Base-by-base conservation (phyloP, 208 protist genomes). In the Crithidia bombi region DNA sequence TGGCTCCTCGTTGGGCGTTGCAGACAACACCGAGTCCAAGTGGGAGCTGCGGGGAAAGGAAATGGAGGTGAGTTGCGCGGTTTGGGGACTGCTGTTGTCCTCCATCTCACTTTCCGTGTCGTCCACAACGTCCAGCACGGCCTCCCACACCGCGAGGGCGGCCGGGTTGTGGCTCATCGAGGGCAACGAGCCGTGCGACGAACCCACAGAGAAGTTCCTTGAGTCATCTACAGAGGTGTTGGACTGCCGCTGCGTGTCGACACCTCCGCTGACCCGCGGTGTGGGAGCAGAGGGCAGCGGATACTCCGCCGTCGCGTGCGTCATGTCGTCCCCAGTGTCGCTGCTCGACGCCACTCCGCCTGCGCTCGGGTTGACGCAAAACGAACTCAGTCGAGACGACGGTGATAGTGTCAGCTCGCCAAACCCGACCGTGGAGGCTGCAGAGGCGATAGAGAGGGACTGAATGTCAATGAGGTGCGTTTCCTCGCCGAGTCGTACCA, bases 11-110 rank as follows among this genome's bases (percentile, higher is more conserved):
- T 39, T 65, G 32, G 38, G 44, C 30, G 41, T 41, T 25, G 32
- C 32, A 9, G 59, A 65, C 17, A 44, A 65, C n/a, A n/a, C 41
- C 4, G 59, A 65, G 30, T 54, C 44, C 5, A 44, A 47, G 30
- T 54, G 32, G 59, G 54, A 65, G 59, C 59, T 65, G 59, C 44
- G 59, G 30, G 41, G 59, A 5, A 32, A 21, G 6, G 44, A 35
- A 3, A 30, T 2, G 5, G 19, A 23, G 5, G 39, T 32, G 6
- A 28, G 33, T n/a, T 26, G 55, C 25, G 38, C n/a, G 5, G 55
- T 19, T 12, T 6, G n/a, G 23, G 14, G 36, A 7, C 19, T 23
- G n/a, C 21, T 28, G 43, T 32, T 28, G 44, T 65, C 44, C 6
- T 41, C 59, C 23, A 1, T 11, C n/a, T 47, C 59, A 12, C 59